Percentiles rank a stretch among this genome's conserved stretches.
Conservation (phyloP, 78 protist genomes). For the Dictyostelium purpureum region DNA sequence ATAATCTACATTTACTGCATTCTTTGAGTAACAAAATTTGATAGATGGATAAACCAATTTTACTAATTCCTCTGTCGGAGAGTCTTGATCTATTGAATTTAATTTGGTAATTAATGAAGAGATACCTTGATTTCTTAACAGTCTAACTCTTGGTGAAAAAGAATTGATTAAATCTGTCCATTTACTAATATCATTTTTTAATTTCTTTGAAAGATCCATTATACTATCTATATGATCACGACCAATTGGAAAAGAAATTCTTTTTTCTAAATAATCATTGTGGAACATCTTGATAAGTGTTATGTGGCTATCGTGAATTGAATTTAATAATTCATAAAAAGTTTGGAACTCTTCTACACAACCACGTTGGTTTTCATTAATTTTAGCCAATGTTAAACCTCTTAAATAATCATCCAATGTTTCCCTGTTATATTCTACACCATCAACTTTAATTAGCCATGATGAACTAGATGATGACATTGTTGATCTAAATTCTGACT, state of each 20-base stretch:
- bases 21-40: slow-evolving; percentile 36
- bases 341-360: neutral
- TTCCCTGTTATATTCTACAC: slow-evolving; percentile 12
- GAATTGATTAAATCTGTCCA: slow-evolving; percentile 19
- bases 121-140: slow-evolving; percentile 30
- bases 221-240: neutral
- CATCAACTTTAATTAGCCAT: slow-evolving; percentile 16
- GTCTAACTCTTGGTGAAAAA: neutral
- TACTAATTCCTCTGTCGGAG: neutral
- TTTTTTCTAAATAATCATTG: neutral
- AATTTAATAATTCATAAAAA: neutral
- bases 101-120: slow-evolving; percentile 11
- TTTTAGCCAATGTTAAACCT: slow-evolving; percentile 36
- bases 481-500: slow-evolving; percentile 6
- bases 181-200: neutral
- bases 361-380: neutral
- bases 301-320: neutral
- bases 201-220: neutral
- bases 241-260: neutral
- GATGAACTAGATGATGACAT: neutral
- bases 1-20: neutral
- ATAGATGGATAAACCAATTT: neutral
- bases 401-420: slow-evolving; percentile 30
- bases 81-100: too few species aligned
- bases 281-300: neutral